Evolutionary conservation across 2,329 filamentous ascomycete genomes (phyloP).

Genomic region (Alternaria solani): DNA sequence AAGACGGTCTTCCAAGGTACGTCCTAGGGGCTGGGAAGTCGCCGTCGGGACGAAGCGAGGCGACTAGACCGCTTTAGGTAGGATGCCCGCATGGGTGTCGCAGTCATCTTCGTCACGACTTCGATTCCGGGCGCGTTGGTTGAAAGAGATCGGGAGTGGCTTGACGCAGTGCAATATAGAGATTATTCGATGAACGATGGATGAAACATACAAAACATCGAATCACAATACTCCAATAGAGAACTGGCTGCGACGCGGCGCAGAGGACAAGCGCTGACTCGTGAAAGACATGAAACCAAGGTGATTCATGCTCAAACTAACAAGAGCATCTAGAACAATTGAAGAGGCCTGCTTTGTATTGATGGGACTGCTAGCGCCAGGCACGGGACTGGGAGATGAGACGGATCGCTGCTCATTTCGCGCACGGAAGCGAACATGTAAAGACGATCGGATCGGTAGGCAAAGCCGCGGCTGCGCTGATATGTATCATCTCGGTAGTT

Average conservation of each 20-base stretch:
- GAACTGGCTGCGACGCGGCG: not conserved
- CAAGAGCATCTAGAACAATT: not conserved
- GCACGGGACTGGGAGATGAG: constrained; percentile 10
- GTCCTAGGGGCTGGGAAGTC: not conserved
- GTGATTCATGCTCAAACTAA: not conserved
- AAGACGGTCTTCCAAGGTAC: not conserved
- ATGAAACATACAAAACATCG: not conserved
- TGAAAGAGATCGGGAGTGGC: not conserved
- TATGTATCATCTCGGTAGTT: constrained; percentile 4
- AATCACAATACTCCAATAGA: not conserved
- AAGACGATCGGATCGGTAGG: constrained; percentile 5
- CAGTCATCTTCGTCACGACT: constrained; percentile 18
- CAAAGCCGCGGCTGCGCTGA: not conserved
- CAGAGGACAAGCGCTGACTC: not conserved
- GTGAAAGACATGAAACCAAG: not conserved
- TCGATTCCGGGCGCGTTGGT: not conserved
- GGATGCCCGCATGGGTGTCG: constrained; percentile 3
- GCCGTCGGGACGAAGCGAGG: constrained; percentile 15
- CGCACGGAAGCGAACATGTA: not conserved
- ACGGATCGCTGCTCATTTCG: constrained; percentile 8
- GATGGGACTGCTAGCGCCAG: constrained; percentile 6
- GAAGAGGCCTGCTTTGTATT: not conserved
- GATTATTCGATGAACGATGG: not conserved
- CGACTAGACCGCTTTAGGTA: constrained; percentile 2
- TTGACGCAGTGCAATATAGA: not conserved